Evolutionary conservation across 2,329 filamentous ascomycete species (phyloP), one percentile per base, ranked within the genome.

Genomic region (Exutisphaerella laricina): DNA sequence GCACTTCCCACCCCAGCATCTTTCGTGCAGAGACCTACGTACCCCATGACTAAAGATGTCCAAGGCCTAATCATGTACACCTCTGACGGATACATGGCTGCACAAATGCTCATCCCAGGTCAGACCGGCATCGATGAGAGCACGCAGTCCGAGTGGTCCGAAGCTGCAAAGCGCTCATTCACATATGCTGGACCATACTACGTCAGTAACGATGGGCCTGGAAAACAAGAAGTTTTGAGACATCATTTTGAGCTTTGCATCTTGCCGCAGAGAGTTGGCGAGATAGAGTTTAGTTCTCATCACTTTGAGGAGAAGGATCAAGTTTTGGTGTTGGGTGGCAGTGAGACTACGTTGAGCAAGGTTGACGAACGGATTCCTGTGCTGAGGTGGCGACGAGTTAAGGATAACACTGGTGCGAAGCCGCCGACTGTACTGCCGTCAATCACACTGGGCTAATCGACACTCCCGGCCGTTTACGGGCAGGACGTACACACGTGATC

Each of bases 161-260:
- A 64, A 36, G 60, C 60, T 3, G 59, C 56, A 13, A 63, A 62
- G 40, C 43, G 61, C 13, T 63, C 55, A 39, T 61, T 63, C 21
- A 51, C 52, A 9, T 64, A 64, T 38, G 52, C 53, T 16, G 61
- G 61, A 9, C 60, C 60, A 12, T 64, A 58, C 41, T 64, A 60
- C 40, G 63, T 64, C 47, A 58, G 43, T 14, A 43, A 59, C 18
- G 60, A 63, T 25, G 60, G 60, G 1, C 17, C 26, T 12, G 59
- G 54, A 9, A 46, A 55, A 49, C 58, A 57, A 51, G 60, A 64
- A 39, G 46, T 57, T 4, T 46, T 64, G 10, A 39, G 59, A 29
- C 61, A 64, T 45, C 58, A 51, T 5, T 62, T 63, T 40, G 58
- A 63, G 49, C 53, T 62, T 7, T 62, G 59, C 45, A 61, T 60